A percentile compares a stretch with the other conserved stretches of the same genome.
phyloP scores from a whole-genome alignment of 345 rosid species.

The Nephelium lappaceum region DNA sequence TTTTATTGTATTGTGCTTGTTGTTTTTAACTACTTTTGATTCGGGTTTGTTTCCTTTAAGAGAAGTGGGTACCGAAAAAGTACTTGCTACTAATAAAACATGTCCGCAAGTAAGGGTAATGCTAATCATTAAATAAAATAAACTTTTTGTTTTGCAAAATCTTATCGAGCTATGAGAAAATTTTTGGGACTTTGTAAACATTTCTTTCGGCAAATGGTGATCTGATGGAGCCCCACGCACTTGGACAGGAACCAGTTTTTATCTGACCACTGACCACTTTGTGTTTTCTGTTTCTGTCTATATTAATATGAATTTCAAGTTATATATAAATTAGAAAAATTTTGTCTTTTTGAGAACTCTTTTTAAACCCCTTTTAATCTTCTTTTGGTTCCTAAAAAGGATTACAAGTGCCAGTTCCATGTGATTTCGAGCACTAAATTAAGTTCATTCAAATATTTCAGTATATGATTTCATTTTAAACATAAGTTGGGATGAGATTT shows the following conservation, averaged over 20 bases:
- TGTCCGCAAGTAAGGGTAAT: neutral
- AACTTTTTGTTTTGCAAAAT: constrained; percentile 22
- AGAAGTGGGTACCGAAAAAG: constrained; percentile 8
- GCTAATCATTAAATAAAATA: constrained; percentile 21
- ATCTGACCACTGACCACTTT: constrained; percentile 14
- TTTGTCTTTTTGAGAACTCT: neutral
- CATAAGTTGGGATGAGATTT: neutral
- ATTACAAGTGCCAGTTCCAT: constrained; percentile 19
- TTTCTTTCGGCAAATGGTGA: constrained; percentile 23
- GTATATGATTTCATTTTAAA: neutral
- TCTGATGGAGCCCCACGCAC: constrained; percentile 35
- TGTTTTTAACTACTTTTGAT: neutral
- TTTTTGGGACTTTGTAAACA: constrained; percentile 55
- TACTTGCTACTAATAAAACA: neutral
- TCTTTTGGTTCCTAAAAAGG: constrained; percentile 12
- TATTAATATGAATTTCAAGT: neutral
- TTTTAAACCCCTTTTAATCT: neutral
- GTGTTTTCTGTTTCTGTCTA: neutral
- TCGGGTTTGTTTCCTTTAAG: neutral
- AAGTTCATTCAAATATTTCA: constrained; percentile 13
- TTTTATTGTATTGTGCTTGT: neutral
- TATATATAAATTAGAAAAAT: neutral
- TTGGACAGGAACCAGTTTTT: constrained; percentile 19
- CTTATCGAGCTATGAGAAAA: constrained; percentile 75
- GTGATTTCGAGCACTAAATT: neutral